phyloP scores from a whole-genome alignment of 2,329 filamentous ascomycete genomes.

The Colletotrichum sp. region DNA sequence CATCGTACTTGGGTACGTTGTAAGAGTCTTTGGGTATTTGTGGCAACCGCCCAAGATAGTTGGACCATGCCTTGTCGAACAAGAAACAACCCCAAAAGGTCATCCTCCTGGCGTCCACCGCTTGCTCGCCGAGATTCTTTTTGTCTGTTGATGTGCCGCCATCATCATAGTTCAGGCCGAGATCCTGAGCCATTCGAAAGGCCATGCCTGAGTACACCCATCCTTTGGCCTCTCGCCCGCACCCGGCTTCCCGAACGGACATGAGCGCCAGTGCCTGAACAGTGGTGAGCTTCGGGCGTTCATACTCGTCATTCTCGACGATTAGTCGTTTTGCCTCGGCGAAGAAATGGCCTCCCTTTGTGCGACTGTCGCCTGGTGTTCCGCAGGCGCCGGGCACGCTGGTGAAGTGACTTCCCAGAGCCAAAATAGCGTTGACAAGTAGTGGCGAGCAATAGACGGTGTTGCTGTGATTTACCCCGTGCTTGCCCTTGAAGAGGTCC shows the following conservation, averaged over 20 bases:
- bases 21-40: constrained; percentile 81
- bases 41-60: constrained; percentile 90
- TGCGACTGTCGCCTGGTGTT: constrained; percentile 74
- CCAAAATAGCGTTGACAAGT: constrained; percentile 91
- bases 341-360: constrained; percentile 96
- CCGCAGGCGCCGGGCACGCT: constrained; percentile 74
- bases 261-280: constrained; percentile 94
- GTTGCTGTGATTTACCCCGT: constrained; percentile 50
- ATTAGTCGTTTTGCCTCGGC: constrained; percentile 90
- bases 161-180: constrained; percentile 87
- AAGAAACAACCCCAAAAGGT: constrained; percentile 98
- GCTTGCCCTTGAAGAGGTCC: constrained; percentile 78
- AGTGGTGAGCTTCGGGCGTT: constrained; percentile 84
- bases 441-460: constrained; percentile 86
- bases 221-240: constrained; percentile 90
- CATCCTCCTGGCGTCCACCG: constrained; percentile 86
- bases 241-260: constrained; percentile 95
- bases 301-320: constrained; percentile 90
- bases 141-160: constrained; percentile 64
- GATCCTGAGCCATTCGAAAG: constrained; percentile 94
- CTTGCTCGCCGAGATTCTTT: constrained; percentile 72
- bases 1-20: constrained; percentile 86
- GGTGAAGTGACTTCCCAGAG: constrained; percentile 93
- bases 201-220: constrained; percentile 99
- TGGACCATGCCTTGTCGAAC: constrained; percentile 99